These are phyloP conservation scores for Aspergillus novoparasiticus DNA, from an alignment of 2,329 filamentous ascomycete genomes.

Conservation along the genomic window DNA sequence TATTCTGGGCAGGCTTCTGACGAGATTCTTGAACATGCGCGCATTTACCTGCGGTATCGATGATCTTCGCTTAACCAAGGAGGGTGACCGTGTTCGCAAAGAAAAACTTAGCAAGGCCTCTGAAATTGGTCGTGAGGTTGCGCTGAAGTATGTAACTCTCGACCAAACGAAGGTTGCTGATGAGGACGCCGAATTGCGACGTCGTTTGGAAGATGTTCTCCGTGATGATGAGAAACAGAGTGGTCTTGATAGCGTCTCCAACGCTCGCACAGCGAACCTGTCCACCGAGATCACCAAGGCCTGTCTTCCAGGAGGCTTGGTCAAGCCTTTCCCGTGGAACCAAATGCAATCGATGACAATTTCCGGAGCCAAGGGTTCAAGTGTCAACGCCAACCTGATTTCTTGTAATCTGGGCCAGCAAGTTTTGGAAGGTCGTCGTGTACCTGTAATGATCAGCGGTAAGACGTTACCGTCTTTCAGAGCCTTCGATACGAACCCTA, in stretches of 20 bases:
- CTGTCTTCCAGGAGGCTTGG: constrained; percentile 79
- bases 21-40: constrained; percentile 86
- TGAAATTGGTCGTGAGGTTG: constrained; percentile 74
- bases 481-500: constrained; percentile 83
- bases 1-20: constrained; percentile 84
- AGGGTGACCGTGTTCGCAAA: constrained; percentile 73
- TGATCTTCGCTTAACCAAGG: constrained; percentile 80
- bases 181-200: constrained; percentile 70
- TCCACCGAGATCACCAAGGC: constrained; percentile 76
- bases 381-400: constrained; percentile 95
- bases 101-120: constrained; percentile 69
- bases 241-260: constrained; percentile 86
- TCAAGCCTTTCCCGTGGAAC: constrained; percentile 92
- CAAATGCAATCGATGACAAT: constrained; percentile 99
- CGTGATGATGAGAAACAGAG: constrained; percentile 90
- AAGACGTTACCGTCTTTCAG: constrained; percentile 94
- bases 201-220: constrained; percentile 83
- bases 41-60: constrained; percentile 98
- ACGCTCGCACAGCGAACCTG: constrained; percentile 67
- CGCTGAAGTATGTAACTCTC: constrained; percentile 85
- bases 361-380: constrained; percentile 89
- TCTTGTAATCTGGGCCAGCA: constrained; percentile 98
- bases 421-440: constrained; percentile 89
- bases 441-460: constrained; percentile 96
- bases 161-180: constrained; percentile 64